A percentile compares a stretch with the other conserved stretches of the same genome.
Conservation (phyloP, 495 filamentous ascomycete genomes). For the Hypoxylon rickii region DNA sequence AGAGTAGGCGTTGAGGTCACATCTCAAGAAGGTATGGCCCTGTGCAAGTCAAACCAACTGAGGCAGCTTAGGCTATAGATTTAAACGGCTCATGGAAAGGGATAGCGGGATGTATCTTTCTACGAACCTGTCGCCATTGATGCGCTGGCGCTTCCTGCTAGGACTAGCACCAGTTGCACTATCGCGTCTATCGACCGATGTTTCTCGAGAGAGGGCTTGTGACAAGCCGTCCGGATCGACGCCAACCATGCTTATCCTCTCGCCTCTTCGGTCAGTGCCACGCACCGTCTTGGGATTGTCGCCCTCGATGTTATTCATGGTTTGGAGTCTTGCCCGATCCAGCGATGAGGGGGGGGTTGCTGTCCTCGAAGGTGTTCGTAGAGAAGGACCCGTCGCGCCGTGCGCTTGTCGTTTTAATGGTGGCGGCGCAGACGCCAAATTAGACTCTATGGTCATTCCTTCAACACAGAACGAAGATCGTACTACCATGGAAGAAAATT, state of each 20-base stretch:
- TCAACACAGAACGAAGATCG: background rate
- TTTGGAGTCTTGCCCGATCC: conserved; percentile 42
- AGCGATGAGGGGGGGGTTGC: conserved; percentile 46
- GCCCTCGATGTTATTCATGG: conserved; percentile 37
- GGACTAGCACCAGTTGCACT: conserved; percentile 77
- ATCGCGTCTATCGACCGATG: conserved; percentile 54
- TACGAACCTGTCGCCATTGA: conserved; percentile 78
- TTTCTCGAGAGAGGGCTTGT: conserved; percentile 41
- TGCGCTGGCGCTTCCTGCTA: conserved; percentile 81
- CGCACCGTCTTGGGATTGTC: conserved; percentile 34
- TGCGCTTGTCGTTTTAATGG: conserved; percentile 44
- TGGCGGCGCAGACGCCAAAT: conserved; percentile 34
- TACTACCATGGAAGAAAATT: background rate
- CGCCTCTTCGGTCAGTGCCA: conserved; percentile 35
- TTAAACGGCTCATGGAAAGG: too few species aligned
- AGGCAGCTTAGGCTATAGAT: too few species aligned
- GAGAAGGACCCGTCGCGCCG: conserved; percentile 38
- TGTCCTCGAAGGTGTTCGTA: conserved; percentile 41
- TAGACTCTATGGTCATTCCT: conserved; percentile 45
- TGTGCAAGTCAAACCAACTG: too few species aligned
- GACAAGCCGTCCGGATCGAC: conserved; percentile 44
- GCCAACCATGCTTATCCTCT: conserved; percentile 28
- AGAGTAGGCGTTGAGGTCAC: background rate
- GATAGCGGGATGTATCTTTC: too few species aligned
- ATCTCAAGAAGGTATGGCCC: background rate